These are phyloP conservation scores for Limonium bicolor DNA, from an alignment of 148 eudicot species.

Conservation along the genomic window DNA sequence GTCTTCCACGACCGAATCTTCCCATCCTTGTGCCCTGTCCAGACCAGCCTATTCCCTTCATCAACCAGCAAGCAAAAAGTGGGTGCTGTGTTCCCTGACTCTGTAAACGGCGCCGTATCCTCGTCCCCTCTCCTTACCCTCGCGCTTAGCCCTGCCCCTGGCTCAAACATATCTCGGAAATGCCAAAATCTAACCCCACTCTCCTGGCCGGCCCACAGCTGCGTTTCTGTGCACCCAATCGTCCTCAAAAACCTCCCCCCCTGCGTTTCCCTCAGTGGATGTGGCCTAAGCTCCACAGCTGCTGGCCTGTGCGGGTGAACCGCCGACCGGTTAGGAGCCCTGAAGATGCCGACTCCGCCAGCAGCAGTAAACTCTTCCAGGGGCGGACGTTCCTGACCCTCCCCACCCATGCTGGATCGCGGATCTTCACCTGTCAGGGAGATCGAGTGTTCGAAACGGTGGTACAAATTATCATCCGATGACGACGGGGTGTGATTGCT, in stretches of 20 bases:
- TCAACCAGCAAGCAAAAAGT: conserved; percentile 59
- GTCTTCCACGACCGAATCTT: conserved; percentile 81
- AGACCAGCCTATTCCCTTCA: conserved; percentile 50
- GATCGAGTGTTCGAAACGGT: conserved; percentile 15
- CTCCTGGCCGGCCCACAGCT: conserved; percentile 91
- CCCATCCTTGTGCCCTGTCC: conserved; percentile 95
- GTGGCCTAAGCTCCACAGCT: conserved; percentile 72
- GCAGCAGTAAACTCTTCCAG: conserved; percentile 47
- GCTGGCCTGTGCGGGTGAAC: conserved; percentile 69
- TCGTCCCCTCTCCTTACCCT: conserved; percentile 69
- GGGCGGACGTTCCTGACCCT: conserved; percentile 9
- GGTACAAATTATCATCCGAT: not conserved
- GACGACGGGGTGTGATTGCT: not conserved
- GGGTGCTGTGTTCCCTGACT: conserved; percentile 47
- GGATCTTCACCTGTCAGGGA: too few relatives aligned
- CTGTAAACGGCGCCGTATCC: conserved; percentile 74
- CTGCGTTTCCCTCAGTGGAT: conserved; percentile 83
- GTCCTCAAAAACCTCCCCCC: conserved; percentile 65
- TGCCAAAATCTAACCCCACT: conserved; percentile 78
- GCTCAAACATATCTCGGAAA: conserved; percentile 34
- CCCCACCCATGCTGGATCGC: not conserved
- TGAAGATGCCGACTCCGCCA: conserved; percentile 42
- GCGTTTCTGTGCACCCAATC: conserved; percentile 61
- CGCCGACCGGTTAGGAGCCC: conserved; percentile 44
- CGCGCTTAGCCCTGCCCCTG: conserved; percentile 52